These are phyloP conservation scores for Ustilago crameri DNA, from an alignment of 1,284 basidiomycete genomes.

Conservation along the genomic window DNA sequence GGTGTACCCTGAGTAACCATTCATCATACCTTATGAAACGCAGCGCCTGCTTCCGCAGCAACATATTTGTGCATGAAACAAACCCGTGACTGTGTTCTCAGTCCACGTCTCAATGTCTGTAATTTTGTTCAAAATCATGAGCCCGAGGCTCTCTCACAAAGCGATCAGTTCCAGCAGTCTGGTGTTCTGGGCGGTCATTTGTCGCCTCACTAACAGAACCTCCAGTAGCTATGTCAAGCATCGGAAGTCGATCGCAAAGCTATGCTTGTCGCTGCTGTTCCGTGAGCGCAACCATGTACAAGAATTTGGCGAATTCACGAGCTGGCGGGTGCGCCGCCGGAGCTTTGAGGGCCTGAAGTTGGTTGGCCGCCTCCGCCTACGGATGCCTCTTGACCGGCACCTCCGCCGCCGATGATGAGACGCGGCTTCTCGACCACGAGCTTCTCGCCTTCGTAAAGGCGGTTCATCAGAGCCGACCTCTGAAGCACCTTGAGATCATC, in stretches of 20 bases:
- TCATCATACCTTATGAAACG: neutral
- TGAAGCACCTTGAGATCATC: constrained; percentile 64
- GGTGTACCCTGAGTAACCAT: neutral
- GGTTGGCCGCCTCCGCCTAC: constrained; percentile 53
- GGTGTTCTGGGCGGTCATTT: too few relatives aligned
- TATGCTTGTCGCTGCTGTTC: too few relatives aligned
- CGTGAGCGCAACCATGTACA: too few relatives aligned
- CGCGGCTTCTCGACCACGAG: constrained; percentile 64
- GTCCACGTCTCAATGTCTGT: constrained; percentile 8
- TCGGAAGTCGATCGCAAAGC: too few relatives aligned
- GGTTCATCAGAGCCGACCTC: constrained; percentile 64
- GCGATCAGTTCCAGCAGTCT: too few relatives aligned
- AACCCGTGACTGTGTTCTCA: too few relatives aligned
- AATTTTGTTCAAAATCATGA: constrained; percentile 7
- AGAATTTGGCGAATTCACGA: constrained; percentile 10
- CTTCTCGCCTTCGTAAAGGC: constrained; percentile 65
- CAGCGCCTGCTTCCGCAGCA: too few relatives aligned
- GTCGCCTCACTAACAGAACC: too few relatives aligned
- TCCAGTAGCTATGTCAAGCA: too few relatives aligned
- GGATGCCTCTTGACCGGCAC: constrained; percentile 43
- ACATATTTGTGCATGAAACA: too few relatives aligned
- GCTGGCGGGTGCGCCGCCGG: constrained; percentile 45
- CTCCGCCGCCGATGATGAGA: constrained; percentile 60
- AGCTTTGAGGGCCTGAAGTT: constrained; percentile 36
- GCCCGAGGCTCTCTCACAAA: neutral